Evolutionary conservation across 202 grass and related monocot genomes (phyloP), one percentile per base, ranked within the genome.

Genomic region (Panicum virgatum): DNA sequence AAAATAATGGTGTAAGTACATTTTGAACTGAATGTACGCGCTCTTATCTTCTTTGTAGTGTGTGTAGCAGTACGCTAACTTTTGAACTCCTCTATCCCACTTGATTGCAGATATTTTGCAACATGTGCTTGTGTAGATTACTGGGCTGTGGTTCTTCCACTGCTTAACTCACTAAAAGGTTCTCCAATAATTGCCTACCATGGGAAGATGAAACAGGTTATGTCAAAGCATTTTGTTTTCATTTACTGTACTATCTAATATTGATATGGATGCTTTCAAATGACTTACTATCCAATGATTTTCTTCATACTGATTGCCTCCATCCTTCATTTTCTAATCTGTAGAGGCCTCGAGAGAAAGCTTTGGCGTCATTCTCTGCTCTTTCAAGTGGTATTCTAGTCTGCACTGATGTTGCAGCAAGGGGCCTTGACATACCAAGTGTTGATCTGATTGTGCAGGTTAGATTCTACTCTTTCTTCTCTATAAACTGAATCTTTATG

Each of bases 41-140:
- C 52, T 70, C 9, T 44, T 80, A 12, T 43, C 27, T 58, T 48
- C 7, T 22, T 69, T 83, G 12, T 70, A 42, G 27, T 27, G 13
- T 40, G 37, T 73, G 37, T 25, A 11, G n/a, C 30, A 53, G 44
- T 44, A 29, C 53, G 59, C 66, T 86, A 70, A 69, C n/a, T n/a
- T n/a, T n/a, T n/a, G n/a, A n/a, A n/a, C 52, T 66, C 56, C 52
- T 62, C 4, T 47, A 57, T 90, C 54, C 62, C 80, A 34, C 47
- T 82, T 9, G 66, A 76, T 23, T 82, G 74, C 91, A 98, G 96
- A 40, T 98, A 98, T 65, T 98, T 98, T 68, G 94, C 94, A 89
- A 96, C 96, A 79, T 98, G 96, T 87, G 96, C 92, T 47, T 93
- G 90, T 90, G 96, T 98, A 82, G 96, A 98, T 91, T 98, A 98